Evolutionary conservation across 2,329 filamentous ascomycete species (phyloP).

Genomic region (Berkeleyomyces basicola): DNA sequence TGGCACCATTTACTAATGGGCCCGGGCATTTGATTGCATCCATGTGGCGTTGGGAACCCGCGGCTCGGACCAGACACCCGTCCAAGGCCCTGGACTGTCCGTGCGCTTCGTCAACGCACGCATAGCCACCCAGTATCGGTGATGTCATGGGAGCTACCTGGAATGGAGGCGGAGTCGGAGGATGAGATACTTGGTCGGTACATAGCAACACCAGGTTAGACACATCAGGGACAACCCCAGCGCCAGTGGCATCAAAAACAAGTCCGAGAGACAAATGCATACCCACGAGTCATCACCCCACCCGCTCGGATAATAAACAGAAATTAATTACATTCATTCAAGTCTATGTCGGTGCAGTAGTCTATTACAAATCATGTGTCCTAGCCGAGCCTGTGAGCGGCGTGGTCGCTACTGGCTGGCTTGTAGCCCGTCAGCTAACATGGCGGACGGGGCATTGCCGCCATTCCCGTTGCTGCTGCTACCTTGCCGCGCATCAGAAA

Average conservation of each 20-base stretch:
- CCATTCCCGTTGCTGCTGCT: slow-evolving; percentile 8
- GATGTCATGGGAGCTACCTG: not conserved
- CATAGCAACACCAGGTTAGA: too few species aligned
- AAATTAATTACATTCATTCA: not conserved
- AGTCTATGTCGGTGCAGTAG: not conserved
- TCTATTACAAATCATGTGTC: not conserved
- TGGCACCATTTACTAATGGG: slow-evolving; percentile 4
- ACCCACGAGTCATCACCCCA: not conserved
- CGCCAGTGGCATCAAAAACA: not conserved
- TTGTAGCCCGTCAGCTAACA: slow-evolving; percentile 24
- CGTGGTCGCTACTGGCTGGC: slow-evolving; percentile 16
- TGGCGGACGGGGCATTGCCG: slow-evolving; percentile 27
- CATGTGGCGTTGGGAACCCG: too few species aligned
- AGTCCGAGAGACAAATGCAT: not conserved
- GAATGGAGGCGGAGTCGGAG: not conserved
- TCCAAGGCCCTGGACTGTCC: too few species aligned
- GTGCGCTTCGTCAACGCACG: too few species aligned
- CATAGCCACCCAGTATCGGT: not conserved
- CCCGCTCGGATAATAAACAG: not conserved
- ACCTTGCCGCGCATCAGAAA: slow-evolving; percentile 6
- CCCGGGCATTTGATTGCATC: not conserved
- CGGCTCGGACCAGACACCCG: too few species aligned
- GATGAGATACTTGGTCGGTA: not conserved
- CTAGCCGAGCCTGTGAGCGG: too few species aligned
- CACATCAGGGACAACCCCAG: too few species aligned